Conservation (phyloP, 2,329 filamentous ascomycete species). For the Phialocephala subalpina region DNA sequence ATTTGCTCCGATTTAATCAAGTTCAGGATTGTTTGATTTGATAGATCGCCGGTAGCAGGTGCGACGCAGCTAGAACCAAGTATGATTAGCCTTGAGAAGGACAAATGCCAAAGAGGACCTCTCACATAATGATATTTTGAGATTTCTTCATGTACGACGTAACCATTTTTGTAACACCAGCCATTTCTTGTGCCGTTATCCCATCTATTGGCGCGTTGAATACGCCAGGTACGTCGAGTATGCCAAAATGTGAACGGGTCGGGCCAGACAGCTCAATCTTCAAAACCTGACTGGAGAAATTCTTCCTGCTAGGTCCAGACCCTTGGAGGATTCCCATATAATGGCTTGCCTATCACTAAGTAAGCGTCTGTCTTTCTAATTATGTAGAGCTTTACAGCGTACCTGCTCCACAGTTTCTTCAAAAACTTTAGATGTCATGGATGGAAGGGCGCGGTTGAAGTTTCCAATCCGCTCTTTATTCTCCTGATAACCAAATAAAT, state of each 20-base stretch:
- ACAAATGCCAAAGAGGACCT: not conserved
- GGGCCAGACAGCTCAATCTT: no score
- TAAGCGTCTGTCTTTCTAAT: no score
- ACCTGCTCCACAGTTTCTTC: constrained; percentile 10
- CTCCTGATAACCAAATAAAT: constrained; percentile 26
- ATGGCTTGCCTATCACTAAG: no score
- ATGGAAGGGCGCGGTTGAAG: no score
- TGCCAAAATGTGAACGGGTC: no score
- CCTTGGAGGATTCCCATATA: no score
- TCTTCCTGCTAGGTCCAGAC: no score
- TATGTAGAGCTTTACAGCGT: no score
- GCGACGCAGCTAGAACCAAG: constrained; percentile 43
- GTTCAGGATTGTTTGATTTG: constrained; percentile 26
- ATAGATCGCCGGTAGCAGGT: constrained; percentile 44
- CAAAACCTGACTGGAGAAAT: no score
- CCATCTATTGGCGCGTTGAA: constrained; percentile 29
- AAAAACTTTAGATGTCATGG: no score
- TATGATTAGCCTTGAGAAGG: not conserved
- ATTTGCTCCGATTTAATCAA: constrained; percentile 5
- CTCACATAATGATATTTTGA: constrained; percentile 51
- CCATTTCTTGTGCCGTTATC: constrained; percentile 43
- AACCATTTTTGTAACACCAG: constrained; percentile 45
- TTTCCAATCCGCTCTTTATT: not conserved
- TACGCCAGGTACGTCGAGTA: no score
- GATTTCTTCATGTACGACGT: constrained; percentile 46